Evolutionary conservation across 2,329 filamentous ascomycete genomes (phyloP).

Genomic region (Neoscytalidium dimidiatum): DNA sequence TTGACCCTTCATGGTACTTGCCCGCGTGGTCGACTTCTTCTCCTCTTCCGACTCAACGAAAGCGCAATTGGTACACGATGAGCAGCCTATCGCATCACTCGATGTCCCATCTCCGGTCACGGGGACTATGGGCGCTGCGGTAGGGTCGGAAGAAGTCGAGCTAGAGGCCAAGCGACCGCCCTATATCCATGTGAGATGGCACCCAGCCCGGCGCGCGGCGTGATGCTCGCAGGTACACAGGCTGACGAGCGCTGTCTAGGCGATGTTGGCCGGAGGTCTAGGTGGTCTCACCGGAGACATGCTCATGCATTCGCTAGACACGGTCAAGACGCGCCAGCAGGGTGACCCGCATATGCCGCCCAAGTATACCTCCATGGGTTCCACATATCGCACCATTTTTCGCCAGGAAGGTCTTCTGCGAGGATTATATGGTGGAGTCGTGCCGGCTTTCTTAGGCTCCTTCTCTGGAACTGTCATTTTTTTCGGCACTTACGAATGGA

Average conservation of each 20-base stretch:
- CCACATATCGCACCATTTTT: constrained; percentile 90
- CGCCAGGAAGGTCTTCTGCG: constrained; percentile 84
- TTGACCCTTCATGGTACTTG: constrained; percentile 49
- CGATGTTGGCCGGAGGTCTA: constrained; percentile 92
- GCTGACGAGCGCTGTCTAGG: constrained; percentile 51
- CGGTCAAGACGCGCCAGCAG: constrained; percentile 96
- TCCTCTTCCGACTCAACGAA: constrained; percentile 35
- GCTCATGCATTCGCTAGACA: constrained; percentile 98
- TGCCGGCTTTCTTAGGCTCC: constrained; percentile 86
- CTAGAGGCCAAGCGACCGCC: constrained; percentile 48
- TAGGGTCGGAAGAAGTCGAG: constrained; percentile 35
- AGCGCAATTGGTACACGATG: constrained; percentile 42
- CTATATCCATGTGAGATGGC: constrained; percentile 47
- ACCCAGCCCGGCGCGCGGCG: background rate
- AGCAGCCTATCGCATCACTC: constrained; percentile 27
- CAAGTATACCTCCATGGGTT: constrained; percentile 86
- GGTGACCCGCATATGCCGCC: constrained; percentile 91
- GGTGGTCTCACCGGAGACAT: constrained; percentile 94
- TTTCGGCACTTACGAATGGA: constrained; percentile 95
- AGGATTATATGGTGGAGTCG: constrained; percentile 90
- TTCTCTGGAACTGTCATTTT: constrained; percentile 94
- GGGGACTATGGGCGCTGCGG: constrained; percentile 20
- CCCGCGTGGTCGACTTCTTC: constrained; percentile 51
- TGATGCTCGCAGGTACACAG: background rate
- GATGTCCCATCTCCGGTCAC: constrained; percentile 29